phyloP scores from a whole-genome alignment of 306 rosid genomes.

The Quercus aquifolioides region DNA sequence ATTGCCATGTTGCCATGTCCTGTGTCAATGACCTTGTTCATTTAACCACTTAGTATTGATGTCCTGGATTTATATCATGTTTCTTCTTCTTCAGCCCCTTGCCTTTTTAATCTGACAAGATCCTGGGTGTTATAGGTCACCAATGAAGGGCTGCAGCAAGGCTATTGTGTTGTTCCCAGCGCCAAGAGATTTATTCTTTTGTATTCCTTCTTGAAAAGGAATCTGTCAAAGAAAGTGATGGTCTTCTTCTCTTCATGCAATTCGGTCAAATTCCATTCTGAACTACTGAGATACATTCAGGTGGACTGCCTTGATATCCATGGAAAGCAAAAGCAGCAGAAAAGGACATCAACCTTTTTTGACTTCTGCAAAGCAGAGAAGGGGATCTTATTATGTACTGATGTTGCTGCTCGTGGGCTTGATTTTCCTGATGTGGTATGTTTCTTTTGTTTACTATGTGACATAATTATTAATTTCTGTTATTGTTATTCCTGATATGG shows the following conservation, averaged over 20 bases:
- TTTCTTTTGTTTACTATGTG: background rate
- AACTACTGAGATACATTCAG: conserved; percentile 68
- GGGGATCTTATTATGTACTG: conserved; percentile 94
- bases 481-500: no score
- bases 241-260: conserved; percentile 97
- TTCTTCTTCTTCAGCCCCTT: conserved; percentile 7
- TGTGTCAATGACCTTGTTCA: no score
- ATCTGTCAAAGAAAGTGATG: conserved; percentile 79
- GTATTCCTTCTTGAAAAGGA: conserved; percentile 76
- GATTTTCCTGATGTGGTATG: conserved; percentile 5
- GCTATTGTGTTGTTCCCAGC: conserved; percentile 85
- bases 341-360: conserved; percentile 62
- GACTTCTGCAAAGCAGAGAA: conserved; percentile 79
- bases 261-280: conserved; percentile 87
- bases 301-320: conserved; percentile 81
- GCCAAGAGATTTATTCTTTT: conserved; percentile 78
- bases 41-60: no score
- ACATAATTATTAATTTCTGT: no score
- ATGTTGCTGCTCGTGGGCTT: conserved; percentile 43
- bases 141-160: conserved; percentile 94
- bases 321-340: conserved; percentile 92
- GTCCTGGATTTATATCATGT: background rate
- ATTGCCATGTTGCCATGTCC: no score
- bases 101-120: conserved; percentile 14
- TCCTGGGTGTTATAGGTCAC: conserved; percentile 58